phyloP scores from a whole-genome alignment of 208 protist species.

The Leptomonas seymouri region DNA sequence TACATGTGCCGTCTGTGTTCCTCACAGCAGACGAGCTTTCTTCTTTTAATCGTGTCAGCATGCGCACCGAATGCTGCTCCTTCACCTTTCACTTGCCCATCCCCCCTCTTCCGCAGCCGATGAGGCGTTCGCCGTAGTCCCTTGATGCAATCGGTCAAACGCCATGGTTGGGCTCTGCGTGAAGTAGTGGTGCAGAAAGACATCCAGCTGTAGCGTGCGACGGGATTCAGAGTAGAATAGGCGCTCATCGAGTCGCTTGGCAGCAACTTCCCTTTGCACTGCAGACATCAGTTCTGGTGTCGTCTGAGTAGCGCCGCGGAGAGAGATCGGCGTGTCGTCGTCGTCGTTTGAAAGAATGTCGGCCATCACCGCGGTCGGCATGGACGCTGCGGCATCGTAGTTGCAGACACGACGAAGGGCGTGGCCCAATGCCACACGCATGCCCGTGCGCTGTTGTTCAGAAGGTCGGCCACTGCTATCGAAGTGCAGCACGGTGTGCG shows the following conservation, averaged over 20 bases:
- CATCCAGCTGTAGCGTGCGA: slow-evolving; percentile 18
- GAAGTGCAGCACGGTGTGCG: background rate
- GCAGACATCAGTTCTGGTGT: background rate
- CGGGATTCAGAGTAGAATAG: slow-evolving; percentile 12
- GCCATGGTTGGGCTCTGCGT: slow-evolving; percentile 25
- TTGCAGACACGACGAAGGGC: background rate
- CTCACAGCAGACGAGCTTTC: too few species aligned
- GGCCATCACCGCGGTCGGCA: background rate
- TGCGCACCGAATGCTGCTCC: too few species aligned
- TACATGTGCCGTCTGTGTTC: too few species aligned
- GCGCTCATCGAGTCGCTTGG: slow-evolving; percentile 16
- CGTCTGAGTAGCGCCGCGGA: background rate
- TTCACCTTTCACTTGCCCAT: background rate
- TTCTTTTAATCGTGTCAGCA: too few species aligned
- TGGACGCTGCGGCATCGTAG: background rate
- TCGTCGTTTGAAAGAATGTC: slow-evolving; percentile 3
- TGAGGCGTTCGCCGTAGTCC: background rate
- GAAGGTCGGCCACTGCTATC: slow-evolving; percentile 1
- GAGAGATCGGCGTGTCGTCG: background rate
- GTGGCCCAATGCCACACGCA: background rate
- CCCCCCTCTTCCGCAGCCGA: background rate
- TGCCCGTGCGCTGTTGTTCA: background rate
- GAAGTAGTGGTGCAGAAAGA: slow-evolving; percentile 36
- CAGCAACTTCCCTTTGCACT: background rate
- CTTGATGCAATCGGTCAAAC: slow-evolving; percentile 20